Evolutionary conservation across 1,139 yeast species (phyloP).

Genomic region (Kluyveromyces marxianus): DNA sequence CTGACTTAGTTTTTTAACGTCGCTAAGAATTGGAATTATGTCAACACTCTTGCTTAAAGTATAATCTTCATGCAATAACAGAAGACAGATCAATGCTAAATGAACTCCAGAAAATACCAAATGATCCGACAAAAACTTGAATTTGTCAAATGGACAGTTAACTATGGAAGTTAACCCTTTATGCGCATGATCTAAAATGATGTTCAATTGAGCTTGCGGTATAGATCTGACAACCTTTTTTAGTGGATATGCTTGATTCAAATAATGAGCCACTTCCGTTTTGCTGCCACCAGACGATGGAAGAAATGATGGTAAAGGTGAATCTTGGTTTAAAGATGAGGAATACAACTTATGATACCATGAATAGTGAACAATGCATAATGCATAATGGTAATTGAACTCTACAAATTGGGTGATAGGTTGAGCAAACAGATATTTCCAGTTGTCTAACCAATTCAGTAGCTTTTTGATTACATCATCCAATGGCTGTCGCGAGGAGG

Average conservation of each 20-base stretch:
- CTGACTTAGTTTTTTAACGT: constrained; percentile 15
- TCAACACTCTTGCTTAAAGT: neutral
- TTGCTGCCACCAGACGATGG: constrained; percentile 1
- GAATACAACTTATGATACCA: constrained; percentile 13
- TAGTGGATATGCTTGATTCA: constrained; percentile 13
- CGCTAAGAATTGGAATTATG: constrained; percentile 6
- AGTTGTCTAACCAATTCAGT: constrained; percentile 57
- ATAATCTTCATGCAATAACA: constrained; percentile 7
- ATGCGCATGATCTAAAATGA: constrained; percentile 12
- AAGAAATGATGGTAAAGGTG: neutral
- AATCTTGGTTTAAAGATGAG: neutral
- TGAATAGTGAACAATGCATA: constrained; percentile 40
- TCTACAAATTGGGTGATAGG: constrained; percentile 75
- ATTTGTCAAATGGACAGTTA: constrained; percentile 13
- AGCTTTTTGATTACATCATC: constrained; percentile 34
- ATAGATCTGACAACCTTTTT: constrained; percentile 10
- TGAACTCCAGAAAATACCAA: constrained; percentile 16
- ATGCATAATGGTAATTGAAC: constrained; percentile 61
- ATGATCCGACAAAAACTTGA: constrained; percentile 18
- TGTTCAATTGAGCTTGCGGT: constrained; percentile 10
- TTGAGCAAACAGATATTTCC: constrained; percentile 66
- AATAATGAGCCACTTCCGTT: constrained; percentile 8
- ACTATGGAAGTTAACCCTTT: constrained; percentile 12
- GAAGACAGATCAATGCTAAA: constrained; percentile 13
- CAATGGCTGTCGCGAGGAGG: constrained; percentile 21